Conservation (phyloP, 1,284 basidiomycete species). For the Ustilago bromivora region DNA sequence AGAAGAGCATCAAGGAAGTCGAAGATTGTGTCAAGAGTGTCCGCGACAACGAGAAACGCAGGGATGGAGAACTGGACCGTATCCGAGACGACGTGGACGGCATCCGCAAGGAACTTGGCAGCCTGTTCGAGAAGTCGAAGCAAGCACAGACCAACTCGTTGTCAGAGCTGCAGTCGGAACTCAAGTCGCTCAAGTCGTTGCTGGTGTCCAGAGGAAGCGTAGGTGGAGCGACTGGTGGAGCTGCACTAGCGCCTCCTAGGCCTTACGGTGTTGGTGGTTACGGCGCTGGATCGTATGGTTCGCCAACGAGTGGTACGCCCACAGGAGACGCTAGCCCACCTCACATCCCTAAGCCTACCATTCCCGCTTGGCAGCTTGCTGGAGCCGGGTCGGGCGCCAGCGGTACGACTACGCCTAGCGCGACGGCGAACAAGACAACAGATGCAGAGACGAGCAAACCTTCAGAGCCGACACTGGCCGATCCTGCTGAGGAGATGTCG, state of each 20-base stretch:
- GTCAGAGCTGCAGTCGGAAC: slow-evolving; percentile 88
- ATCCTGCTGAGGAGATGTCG: slow-evolving; percentile 50
- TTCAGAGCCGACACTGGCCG: slow-evolving; percentile 24
- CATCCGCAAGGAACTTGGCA: slow-evolving; percentile 89
- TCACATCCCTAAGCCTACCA: slow-evolving; percentile 56
- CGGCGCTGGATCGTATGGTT: slow-evolving; percentile 36
- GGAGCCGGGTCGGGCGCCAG: slow-evolving; percentile 23
- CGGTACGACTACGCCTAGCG: slow-evolving; percentile 13
- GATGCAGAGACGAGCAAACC: slow-evolving; percentile 29
- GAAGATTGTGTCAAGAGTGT: slow-evolving; percentile 82
- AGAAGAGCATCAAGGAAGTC: slow-evolving; percentile 82
- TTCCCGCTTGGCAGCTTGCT: slow-evolving; percentile 68
- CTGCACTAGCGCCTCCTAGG: slow-evolving; percentile 22
- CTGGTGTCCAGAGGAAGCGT: slow-evolving; percentile 82
- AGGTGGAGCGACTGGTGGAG: slow-evolving; percentile 64
- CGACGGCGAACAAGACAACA: slow-evolving; percentile 10
- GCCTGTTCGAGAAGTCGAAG: slow-evolving; percentile 95
- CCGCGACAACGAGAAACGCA: slow-evolving; percentile 80
- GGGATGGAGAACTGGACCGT: slow-evolving; percentile 90
- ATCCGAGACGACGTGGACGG: slow-evolving; percentile 74
- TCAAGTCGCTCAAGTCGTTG: slow-evolving; percentile 93
- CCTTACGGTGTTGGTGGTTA: slow-evolving; percentile 38
- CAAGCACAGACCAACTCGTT: slow-evolving; percentile 76
- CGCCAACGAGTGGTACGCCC: slow-evolving; percentile 47
- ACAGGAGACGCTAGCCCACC: slow-evolving; percentile 52